These are phyloP conservation scores for Silene uniflora DNA, from an alignment of 148 eudicot species.

Conservation along the genomic window DNA sequence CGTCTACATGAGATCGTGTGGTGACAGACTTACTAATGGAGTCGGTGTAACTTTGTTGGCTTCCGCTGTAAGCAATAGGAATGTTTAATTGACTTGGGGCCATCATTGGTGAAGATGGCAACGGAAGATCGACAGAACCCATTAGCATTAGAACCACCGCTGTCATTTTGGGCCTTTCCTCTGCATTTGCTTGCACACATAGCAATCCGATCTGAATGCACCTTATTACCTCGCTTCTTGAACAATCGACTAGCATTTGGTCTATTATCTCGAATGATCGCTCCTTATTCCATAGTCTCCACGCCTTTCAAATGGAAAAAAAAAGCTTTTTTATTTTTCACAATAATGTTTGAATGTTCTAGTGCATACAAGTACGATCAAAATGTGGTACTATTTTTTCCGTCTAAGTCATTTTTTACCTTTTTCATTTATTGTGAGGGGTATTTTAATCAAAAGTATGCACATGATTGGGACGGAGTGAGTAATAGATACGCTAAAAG, in stretches of 20 bases:
- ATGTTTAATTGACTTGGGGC: background rate
- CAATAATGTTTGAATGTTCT: no score
- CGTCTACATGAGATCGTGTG: background rate
- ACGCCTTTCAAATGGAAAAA: conserved; percentile 1
- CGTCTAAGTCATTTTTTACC: no score
- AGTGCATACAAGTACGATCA: background rate
- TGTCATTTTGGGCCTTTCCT: conserved; percentile 33
- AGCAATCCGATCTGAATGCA: conserved; percentile 38
- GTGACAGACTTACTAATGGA: background rate
- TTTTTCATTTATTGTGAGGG: no score
- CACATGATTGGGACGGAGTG: no score
- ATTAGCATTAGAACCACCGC: conserved; percentile 16
- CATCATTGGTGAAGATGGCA: conserved; percentile 15
- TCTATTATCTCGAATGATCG: conserved; percentile 12
- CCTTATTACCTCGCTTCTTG: conserved; percentile 23
- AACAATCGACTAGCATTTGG: background rate
- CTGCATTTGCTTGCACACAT: conserved; percentile 36
- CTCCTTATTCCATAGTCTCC: conserved; percentile 24
- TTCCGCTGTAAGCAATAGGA: background rate
- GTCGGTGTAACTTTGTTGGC: background rate
- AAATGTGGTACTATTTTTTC: no score
- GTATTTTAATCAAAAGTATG: no score
- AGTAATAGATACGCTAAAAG: no score
- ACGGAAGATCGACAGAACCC: conserved; percentile 8
- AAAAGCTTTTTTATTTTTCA: no score